Base-by-base conservation (phyloP, 2,329 filamentous ascomycete species). In the Ophiostoma sp. region DNA sequence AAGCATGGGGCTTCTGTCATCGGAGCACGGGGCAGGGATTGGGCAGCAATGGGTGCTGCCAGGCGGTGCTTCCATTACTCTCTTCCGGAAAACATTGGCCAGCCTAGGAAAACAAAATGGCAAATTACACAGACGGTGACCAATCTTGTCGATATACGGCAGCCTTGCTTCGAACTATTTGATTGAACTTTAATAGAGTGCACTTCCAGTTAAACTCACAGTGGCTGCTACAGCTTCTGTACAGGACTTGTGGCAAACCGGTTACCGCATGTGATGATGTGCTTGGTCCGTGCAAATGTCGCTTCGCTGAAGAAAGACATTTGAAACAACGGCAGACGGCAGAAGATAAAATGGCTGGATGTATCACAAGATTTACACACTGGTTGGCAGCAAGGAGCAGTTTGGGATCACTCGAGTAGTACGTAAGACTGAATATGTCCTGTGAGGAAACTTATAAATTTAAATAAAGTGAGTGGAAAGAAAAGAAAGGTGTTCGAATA, bases 1-100 rank as follows among this genome's bases (percentile, higher is more conserved):
- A 48, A n/a, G 11, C 52, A 57, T 57, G 52, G 52, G 52, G 52
- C 52, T 57, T 57, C 23, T 57, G 52, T 57, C 52, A 57, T 57
- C 44, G 6, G 52, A 15, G 52, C 52, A 57, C 23, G 23, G 52
- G n/a, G 10, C 15, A 57, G 2, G 52, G 23, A 57, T 57, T 57
- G 52, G 52, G 52, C 52, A 57, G 52, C 52, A 57, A 27, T 27
- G 23, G 15, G 6, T 23, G 23, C n/a, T 11, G 23, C 23, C 15
- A 8, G n/a, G 52, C 52, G 27, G 52, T 57, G 52, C 52, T 13
- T 31, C 1, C 1, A 1, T 31, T 31, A 31, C 27, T 31, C 27
- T 31, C 27, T 31, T 31, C 27, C 27, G 3, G 27, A 31, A 31
- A 41, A 15, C 39, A 41, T 41, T 15, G 39, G 39, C 15, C 39